Base-by-base conservation (phyloP, 2,329 filamentous ascomycete species). In the Diplodia corticola region DNA sequence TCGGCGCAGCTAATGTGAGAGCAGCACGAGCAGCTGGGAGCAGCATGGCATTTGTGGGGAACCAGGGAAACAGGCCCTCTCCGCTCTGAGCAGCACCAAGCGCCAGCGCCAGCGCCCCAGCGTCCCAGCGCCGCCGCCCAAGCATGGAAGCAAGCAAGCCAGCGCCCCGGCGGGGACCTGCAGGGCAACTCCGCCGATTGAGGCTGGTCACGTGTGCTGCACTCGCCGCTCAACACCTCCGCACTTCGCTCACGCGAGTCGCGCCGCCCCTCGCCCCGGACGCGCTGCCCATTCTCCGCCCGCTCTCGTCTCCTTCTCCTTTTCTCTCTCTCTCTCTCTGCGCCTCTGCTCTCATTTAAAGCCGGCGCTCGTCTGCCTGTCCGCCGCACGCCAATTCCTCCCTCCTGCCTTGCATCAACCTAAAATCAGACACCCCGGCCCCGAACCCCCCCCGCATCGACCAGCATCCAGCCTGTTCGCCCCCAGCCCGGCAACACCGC, bases 31-130 rank as follows among this genome's bases (percentile, higher is more conserved):
- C n/a, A n/a, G n/a, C n/a, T n/a, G n/a, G n/a, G n/a, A n/a, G n/a
- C n/a, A n/a, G n/a, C n/a, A n/a, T n/a, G n/a, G n/a, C n/a, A 44
- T 44, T 57, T 60, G 55, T 60, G 55, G 55, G 55, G 55, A 60
- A n/a, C n/a, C n/a, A n/a, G n/a, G n/a, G n/a, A 46, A 35, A n/a
- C 17, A 33, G 1, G 51, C 28, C 9, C 17, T n/a, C 28, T 37
- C 22, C 51, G 30, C 28, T 17, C 9, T 12, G 28, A n/a, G 28
- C 6, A 30, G 15, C 13, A 24, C 26, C 1, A 53, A 9, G 51
- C 51, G 51, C 20, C 22, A 10, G 24, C 17, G 50, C 26, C 50
- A 28, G 28, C 28, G 28, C 28, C 28, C 28, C 28, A 28, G 28
- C 28, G 28, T n/a, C 28, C 28, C 28, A 28, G 28, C 28, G 28